Percentiles rank a stretch among this genome's conserved stretches.
Evolutionary conservation across 2,329 filamentous ascomycete genomes (phyloP).

Genomic region (Colletotrichum coccodes): DNA sequence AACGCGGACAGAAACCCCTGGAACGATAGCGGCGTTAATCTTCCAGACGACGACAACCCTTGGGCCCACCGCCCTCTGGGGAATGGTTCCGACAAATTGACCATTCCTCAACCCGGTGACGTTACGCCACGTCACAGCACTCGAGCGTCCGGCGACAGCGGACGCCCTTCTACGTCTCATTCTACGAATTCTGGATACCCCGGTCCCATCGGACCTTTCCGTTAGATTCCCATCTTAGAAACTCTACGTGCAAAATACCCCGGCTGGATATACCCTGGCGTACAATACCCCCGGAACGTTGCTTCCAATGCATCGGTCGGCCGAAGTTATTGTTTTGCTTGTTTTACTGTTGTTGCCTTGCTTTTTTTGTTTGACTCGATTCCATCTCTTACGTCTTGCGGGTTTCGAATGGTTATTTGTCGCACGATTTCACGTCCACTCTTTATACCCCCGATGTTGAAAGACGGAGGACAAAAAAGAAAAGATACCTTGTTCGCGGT

Average conservation of each 20-base stretch:
- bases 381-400: constrained; percentile 33
- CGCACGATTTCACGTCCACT: constrained; percentile 35
- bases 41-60: constrained; percentile 85
- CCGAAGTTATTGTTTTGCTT: constrained; percentile 46
- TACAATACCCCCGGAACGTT: constrained; percentile 62
- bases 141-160: constrained; percentile 89
- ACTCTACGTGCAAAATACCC: constrained; percentile 66
- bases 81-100: constrained; percentile 73
- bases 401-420: constrained; percentile 36
- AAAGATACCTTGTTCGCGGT: constrained; percentile 33
- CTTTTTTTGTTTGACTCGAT: constrained; percentile 37
- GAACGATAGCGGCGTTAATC: constrained; percentile 97
- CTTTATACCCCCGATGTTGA: constrained; percentile 36
- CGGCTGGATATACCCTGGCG: constrained; percentile 75
- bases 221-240: constrained; percentile 70
- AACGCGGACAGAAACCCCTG: constrained; percentile 94
- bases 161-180: constrained; percentile 93
- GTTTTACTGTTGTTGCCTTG: constrained; percentile 42
- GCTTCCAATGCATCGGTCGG: constrained; percentile 59
- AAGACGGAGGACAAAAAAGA: constrained; percentile 33
- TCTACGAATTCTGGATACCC: constrained; percentile 97
- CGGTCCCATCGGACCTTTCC: constrained; percentile 89
- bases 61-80: constrained; percentile 72
- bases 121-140: constrained; percentile 84
- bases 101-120: constrained; percentile 80